These are phyloP conservation scores for Penicillium turbatum DNA, from an alignment of 495 filamentous ascomycete species.

Conservation along the genomic window DNA sequence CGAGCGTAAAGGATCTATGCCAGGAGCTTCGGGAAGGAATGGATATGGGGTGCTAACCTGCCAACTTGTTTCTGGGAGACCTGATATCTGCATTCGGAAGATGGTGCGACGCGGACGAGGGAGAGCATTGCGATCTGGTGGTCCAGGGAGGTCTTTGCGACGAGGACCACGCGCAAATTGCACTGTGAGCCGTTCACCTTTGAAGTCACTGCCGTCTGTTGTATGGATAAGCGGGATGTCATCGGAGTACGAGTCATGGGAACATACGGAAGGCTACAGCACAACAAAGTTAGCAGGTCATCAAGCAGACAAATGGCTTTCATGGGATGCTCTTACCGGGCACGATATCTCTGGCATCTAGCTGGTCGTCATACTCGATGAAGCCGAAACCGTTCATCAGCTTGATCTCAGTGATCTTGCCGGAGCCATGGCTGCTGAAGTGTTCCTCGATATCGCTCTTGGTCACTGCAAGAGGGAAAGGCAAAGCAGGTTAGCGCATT, in stretches of 20 bases:
- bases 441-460: conserved; percentile 95
- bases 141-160: conserved; percentile 71
- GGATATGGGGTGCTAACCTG: conserved; percentile 85
- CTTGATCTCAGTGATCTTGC: conserved; percentile 98
- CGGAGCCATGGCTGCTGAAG: conserved; percentile 90
- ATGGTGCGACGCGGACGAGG: conserved; percentile 92
- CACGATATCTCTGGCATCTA: conserved; percentile 96
- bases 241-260: conserved; percentile 11
- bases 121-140: conserved; percentile 62
- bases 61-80: conserved; percentile 99
- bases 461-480: conserved; percentile 59
- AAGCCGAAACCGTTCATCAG: conserved; percentile 99
- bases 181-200: conserved; percentile 92
- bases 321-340: conserved; percentile 61
- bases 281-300: conserved; percentile 15
- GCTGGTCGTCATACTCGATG: conserved; percentile 96
- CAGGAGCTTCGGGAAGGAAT: conserved; percentile 46
- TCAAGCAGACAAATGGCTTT: not conserved
- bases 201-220: conserved; percentile 94
- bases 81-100: conserved; percentile 94
- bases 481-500: conserved; percentile 10
- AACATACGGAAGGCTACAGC: conserved; percentile 52
- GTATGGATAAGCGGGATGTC: conserved; percentile 15
- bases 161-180: conserved; percentile 96
- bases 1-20: conserved; percentile 22